phyloP scores from a whole-genome alignment of 257 asterid genomes.

The Petunia secreta region DNA sequence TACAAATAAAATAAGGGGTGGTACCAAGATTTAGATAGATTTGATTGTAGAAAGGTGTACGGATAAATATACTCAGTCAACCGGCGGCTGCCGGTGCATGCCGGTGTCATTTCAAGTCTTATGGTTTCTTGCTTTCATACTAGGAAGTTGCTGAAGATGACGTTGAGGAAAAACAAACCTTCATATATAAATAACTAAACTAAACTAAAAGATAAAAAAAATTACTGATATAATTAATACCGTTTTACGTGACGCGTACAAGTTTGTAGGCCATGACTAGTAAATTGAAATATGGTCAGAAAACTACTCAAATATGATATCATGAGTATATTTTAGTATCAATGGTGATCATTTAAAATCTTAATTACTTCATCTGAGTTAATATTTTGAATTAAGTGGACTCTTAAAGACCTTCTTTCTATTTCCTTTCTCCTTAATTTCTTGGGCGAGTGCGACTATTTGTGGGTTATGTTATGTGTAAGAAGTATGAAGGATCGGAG shows the following conservation, averaged over 20 bases:
- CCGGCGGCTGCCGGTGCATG: constrained; percentile 17
- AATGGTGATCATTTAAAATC: too few relatives aligned
- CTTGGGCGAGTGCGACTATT: not conserved
- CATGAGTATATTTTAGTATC: too few relatives aligned
- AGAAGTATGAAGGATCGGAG: not conserved
- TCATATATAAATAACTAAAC: not conserved
- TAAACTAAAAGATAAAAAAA: not conserved
- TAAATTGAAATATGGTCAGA: too few relatives aligned
- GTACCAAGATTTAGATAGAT: not conserved
- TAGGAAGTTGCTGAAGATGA: not conserved
- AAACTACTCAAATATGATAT: too few relatives aligned
- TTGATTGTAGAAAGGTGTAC: not conserved
- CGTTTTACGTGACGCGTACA: not conserved
- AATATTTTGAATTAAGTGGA: too few relatives aligned
- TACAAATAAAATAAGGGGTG: not conserved
- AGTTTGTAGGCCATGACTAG: too few relatives aligned
- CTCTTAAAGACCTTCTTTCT: constrained; percentile 1
- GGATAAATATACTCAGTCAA: not conserved
- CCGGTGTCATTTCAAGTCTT: not conserved
- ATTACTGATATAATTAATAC: not conserved
- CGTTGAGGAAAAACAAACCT: not conserved
- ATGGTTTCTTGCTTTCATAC: constrained; percentile 12
- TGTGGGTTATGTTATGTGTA: not conserved
- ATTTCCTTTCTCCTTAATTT: not conserved
- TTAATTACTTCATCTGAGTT: too few relatives aligned